phyloP scores from a whole-genome alignment of 1,139 yeast genomes.

The Geotrichum phurueaensis region DNA sequence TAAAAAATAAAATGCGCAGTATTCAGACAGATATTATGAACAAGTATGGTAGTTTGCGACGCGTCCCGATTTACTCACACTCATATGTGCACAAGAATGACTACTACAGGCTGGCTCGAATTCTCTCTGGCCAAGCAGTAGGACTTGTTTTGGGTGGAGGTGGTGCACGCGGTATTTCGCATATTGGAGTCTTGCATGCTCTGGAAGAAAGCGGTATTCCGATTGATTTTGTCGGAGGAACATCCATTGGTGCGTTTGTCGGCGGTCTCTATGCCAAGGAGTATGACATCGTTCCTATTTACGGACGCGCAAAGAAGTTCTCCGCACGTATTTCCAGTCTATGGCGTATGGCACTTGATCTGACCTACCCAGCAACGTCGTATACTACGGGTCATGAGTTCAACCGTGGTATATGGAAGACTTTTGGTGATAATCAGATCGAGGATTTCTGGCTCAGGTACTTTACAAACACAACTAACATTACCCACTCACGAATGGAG shows the following conservation, averaged over 20 bases:
- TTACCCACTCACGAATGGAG: constrained; percentile 93
- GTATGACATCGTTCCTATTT: constrained; percentile 83
- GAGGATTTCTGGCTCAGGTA: constrained; percentile 94
- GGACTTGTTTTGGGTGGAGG: constrained; percentile 97
- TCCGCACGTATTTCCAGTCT: constrained; percentile 73
- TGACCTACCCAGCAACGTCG: constrained; percentile 90
- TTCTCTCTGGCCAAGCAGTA: constrained; percentile 86
- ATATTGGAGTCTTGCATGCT: constrained; percentile 83
- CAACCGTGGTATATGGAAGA: constrained; percentile 93
- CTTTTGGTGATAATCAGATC: constrained; percentile 84
- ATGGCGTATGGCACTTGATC: constrained; percentile 79
- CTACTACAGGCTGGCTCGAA: constrained; percentile 80
- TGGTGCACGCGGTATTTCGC: constrained; percentile 93
- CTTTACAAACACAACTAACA: constrained; percentile 87
- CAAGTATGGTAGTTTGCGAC: constrained; percentile 30
- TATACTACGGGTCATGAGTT: constrained; percentile 96
- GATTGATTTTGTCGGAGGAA: constrained; percentile 89
- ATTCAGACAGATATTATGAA: constrained; percentile 35
- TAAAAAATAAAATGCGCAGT: constrained; percentile 32
- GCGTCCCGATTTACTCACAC: constrained; percentile 39
- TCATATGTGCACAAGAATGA: constrained; percentile 70
- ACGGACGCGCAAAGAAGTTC: constrained; percentile 84
- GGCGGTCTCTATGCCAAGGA: constrained; percentile 94
- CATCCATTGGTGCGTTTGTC: constrained; percentile 91
- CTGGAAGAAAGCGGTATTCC: constrained; percentile 93